Evolutionary conservation across 1,284 basidiomycete genomes (phyloP).

Genomic region (Sutorius eximius): DNA sequence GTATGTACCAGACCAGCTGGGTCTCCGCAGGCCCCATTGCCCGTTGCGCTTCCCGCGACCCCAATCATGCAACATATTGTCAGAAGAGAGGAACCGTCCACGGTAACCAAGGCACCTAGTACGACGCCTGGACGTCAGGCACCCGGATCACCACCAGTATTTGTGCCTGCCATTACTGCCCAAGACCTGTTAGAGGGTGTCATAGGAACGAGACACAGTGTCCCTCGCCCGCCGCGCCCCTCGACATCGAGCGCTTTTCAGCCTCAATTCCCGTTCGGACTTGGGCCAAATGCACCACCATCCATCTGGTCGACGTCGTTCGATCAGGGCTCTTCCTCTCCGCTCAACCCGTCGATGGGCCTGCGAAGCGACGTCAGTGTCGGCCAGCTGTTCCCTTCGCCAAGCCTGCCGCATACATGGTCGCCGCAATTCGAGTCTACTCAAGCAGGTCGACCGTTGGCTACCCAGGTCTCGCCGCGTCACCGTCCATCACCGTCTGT

Average conservation of each 20-base stretch:
- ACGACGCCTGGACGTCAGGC: constrained; percentile 20
- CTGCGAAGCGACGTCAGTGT: constrained; percentile 20
- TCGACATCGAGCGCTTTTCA: constrained; percentile 37
- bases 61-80: constrained; percentile 22
- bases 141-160: constrained; percentile 23
- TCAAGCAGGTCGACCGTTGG: constrained; percentile 11
- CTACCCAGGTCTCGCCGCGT: constrained; percentile 9
- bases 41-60: constrained; percentile 21
- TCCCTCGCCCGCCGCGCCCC: constrained; percentile 26
- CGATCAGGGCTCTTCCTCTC: constrained; percentile 42
- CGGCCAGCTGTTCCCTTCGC: constrained; percentile 20
- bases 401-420: constrained; percentile 16
- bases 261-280: constrained; percentile 45
- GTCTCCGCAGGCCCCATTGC: constrained; percentile 33
- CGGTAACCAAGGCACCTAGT: constrained; percentile 17
- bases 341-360: constrained; percentile 14
- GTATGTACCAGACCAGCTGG: constrained; percentile 31
- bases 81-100: constrained; percentile 30
- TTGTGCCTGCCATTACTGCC: constrained; percentile 49
- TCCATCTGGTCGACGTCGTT: constrained; percentile 59
- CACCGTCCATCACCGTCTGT: constrained; percentile 14
- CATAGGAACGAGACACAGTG: constrained; percentile 36
- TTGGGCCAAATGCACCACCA: constrained; percentile 40
- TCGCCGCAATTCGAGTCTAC: constrained; percentile 25
- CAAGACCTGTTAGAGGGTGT: constrained; percentile 63